These are phyloP conservation scores for Prunus dulcis DNA, from an alignment of 306 rosid genomes.

Conservation along the genomic window DNA sequence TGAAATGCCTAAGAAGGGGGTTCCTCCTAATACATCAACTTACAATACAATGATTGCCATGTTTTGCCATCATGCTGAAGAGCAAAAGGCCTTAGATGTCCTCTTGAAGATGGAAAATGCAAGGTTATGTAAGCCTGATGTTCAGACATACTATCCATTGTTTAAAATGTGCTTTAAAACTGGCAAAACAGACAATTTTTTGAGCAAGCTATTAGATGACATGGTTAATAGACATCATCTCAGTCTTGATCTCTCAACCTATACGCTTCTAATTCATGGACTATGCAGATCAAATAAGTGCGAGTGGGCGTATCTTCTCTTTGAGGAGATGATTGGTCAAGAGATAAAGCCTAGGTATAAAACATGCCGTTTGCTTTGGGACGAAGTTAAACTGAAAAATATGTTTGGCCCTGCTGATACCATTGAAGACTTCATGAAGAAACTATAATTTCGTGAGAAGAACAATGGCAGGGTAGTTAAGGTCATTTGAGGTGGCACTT, in stretches of 20 bases:
- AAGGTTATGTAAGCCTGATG: conserved; percentile 68
- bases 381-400: conserved; percentile 56
- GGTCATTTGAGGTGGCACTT: neutral
- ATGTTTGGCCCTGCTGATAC: conserved; percentile 62
- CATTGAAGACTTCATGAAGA: conserved; percentile 69
- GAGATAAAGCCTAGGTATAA: conserved; percentile 61
- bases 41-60: conserved; percentile 76
- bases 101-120: conserved; percentile 61
- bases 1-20: conserved; percentile 50
- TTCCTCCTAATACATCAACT: conserved; percentile 64
- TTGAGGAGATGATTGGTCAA: conserved; percentile 71
- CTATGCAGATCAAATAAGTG: conserved; percentile 68
- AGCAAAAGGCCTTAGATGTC: conserved; percentile 47
- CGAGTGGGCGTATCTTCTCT: conserved; percentile 57
- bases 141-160: conserved; percentile 76
- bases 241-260: conserved; percentile 74
- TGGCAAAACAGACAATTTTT: conserved; percentile 35
- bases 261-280: conserved; percentile 74
- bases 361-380: conserved; percentile 70
- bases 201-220: conserved; percentile 55
- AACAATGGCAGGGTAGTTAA: neutral
- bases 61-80: conserved; percentile 57
- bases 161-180: conserved; percentile 69
- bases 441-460: conserved; percentile 11
- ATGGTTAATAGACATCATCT: conserved; percentile 65